phyloP scores from a whole-genome alignment of 2,329 filamentous ascomycete genomes.

The Anthostomella pinea region DNA sequence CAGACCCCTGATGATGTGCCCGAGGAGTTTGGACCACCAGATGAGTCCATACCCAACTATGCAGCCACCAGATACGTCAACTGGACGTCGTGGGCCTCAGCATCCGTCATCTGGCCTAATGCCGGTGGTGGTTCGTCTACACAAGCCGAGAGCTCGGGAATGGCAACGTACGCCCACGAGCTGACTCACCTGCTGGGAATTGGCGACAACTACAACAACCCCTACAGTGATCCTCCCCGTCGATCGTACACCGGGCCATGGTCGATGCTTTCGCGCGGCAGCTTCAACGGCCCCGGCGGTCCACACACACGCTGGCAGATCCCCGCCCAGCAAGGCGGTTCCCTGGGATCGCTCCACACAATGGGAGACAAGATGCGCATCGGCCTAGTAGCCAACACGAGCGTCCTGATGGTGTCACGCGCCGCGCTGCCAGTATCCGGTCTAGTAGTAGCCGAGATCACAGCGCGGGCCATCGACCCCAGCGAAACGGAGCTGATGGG shows the following conservation, averaged over 20 bases:
- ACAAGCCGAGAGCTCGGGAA: conserved; percentile 51
- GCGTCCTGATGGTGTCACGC: conserved; percentile 44
- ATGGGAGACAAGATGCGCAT: conserved; percentile 53
- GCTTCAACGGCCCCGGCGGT: conserved; percentile 52
- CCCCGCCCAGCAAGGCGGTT: conserved; percentile 45
- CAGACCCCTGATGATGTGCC: conserved; percentile 44
- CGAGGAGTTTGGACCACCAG: conserved; percentile 47
- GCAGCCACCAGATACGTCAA: conserved; percentile 50
- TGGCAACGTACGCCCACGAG: conserved; percentile 53
- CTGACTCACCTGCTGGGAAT: conserved; percentile 50
- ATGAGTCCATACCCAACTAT: conserved; percentile 41
- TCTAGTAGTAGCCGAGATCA: conserved; percentile 43
- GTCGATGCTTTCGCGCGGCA: conserved; percentile 51
- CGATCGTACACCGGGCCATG: conserved; percentile 50
- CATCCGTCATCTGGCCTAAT: conserved; percentile 52
- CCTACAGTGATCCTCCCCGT: conserved; percentile 42
- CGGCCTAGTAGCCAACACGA: conserved; percentile 42
- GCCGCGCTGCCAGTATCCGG: conserved; percentile 41
- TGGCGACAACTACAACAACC: conserved; percentile 56
- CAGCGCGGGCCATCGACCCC: conserved; percentile 45
- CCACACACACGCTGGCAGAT: conserved; percentile 53
- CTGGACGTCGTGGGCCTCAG: conserved; percentile 53
- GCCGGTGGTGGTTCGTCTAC: conserved; percentile 50
- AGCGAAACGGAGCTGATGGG: conserved; percentile 41
- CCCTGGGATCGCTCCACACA: conserved; percentile 51